Base-by-base conservation (phyloP, 2,329 filamentous ascomycete genomes). In the Penicillium occitanis region DNA sequence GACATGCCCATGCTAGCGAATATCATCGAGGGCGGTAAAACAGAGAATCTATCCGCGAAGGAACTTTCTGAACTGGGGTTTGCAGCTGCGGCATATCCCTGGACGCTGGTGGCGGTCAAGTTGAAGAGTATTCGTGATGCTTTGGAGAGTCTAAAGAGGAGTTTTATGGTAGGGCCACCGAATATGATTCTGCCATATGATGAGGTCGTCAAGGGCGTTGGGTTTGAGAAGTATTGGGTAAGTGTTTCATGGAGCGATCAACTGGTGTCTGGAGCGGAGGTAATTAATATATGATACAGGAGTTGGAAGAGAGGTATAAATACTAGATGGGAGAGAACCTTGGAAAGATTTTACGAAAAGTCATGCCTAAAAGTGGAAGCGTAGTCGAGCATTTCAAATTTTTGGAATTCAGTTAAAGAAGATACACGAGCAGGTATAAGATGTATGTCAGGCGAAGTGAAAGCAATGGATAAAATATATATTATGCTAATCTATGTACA, bases 141-240 rank as follows among this genome's bases (percentile, higher is more conserved):
- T 7, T 63, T 77, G 65, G 73, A 77, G 55, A 71, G 68, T 0
- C 55, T 84, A 40, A 84, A 84, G 70, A 73, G 72, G 25, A 79
- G 76, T n/a, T 74, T 84, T 69, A 76, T 73, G 0, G 72, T 76
- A 5, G 81, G 81, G 0, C 73, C 74, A 2, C 81, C 81, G 1
- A 79, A 80, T 0, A 78, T 76, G 68, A 79, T 83, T 50, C 67
- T 83, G 33, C 76, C 76, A 0, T 83, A 81, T 63, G 71, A 71
- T 0, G 79, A 84, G 57, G 80, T 84, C 0, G 82, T 79, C 44
- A 77, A 81, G 11, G 79, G 79, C 0, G 81, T 83, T 22, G 81
- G 82, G 0, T 83, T 83, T 63, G 78, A 78, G 55, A 77, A 80
- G 35, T 81, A 82, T 65, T 81, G 76, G 74, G 75, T 76, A 66